Evolutionary conservation across 805 yeast species (phyloP), one percentile per base, ranked within the genome.

Genomic region (Wickerhamomyces subpelliculosus): DNA sequence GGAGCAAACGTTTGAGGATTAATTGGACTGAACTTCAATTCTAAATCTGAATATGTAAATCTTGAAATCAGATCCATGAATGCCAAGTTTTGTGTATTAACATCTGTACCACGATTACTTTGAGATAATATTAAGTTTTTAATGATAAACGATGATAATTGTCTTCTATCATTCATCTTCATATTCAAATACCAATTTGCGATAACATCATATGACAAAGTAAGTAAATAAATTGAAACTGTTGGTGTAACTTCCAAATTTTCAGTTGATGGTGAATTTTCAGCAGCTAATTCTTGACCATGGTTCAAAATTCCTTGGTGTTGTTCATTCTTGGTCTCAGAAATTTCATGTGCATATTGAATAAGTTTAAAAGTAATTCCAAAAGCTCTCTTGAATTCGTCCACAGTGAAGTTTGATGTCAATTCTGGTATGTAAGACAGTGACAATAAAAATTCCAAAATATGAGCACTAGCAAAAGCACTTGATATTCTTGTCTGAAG

Each of bases 341-440:
- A 40, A 20, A 61, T 45, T 47, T 83, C 88, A 36, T 72, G 67
- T 2, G 86, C 75, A 51, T 78, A 80, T 51, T 84, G 85, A 38
- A 86, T 81, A 48, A 79, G 81, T 48, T 80, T 80, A 63, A 87
- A 84, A 1, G 88, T 81, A 54, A 87, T 83, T 2, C 84, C 95
- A 63, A 87, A 84, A 3, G 86, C 85, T 34, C 88, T 67, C 49
- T 79, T 81, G 55, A 71, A 82, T 48, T 87, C 95, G 35, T 84
- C 93, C 16, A 71, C 68, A 4, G 84, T 82, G 53, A 86, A 81
- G 49, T 80, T 80, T 1, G 85, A 70, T 1, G 84, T 78, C 40
- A 86, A 58, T 2, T 74, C 58, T 0, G 90, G 88, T 30, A 82
- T 68, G 39, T 80, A 71, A 0, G 84, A 70, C 28, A 88, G 60